phyloP scores from a whole-genome alignment of 768 basidiomycete species.

The Amanita subjunquillea region DNA sequence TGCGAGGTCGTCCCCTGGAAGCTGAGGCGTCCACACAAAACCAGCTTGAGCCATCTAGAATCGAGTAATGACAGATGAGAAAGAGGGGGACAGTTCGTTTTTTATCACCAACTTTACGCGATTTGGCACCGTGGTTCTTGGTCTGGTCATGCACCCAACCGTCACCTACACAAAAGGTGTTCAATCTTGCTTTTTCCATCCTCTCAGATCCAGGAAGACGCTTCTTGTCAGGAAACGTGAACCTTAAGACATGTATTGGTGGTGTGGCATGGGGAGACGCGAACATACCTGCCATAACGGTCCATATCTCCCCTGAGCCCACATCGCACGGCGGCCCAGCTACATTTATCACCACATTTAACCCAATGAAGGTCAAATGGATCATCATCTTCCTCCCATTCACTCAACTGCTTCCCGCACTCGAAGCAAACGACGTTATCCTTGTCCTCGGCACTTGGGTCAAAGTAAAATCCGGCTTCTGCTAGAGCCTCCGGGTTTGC shows the following conservation, averaged over 20 bases:
- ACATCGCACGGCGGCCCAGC: conserved; percentile 80
- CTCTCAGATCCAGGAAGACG: conserved; percentile 56
- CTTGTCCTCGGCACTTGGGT: conserved; percentile 51
- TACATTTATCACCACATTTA: conserved; percentile 55
- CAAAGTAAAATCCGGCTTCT: conserved; percentile 84
- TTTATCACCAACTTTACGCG: conserved; percentile 42
- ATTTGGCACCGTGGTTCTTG: conserved; percentile 57
- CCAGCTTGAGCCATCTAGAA: conserved; percentile 82
- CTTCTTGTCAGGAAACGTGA: conserved; percentile 41
- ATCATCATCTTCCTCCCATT: conserved; percentile 82
- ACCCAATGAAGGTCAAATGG: conserved; percentile 75
- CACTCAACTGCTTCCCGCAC: conserved; percentile 73
- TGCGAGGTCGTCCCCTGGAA: conserved; percentile 64
- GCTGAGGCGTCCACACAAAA: conserved; percentile 70
- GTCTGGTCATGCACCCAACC: conserved; percentile 63
- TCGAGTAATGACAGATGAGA: not conserved
- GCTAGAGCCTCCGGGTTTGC: conserved; percentile 46
- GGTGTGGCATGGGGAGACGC: not conserved
- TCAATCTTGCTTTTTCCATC: conserved; percentile 66
- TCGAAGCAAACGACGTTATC: conserved; percentile 80
- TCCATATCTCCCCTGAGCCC: conserved; percentile 51
- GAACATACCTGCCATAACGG: conserved; percentile 41
- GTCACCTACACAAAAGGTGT: conserved; percentile 45
- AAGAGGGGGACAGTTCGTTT: not conserved
- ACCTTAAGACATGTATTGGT: conserved; percentile 22